phyloP scores from a whole-genome alignment of 306 rosid genomes.

The Cicer chorassanicum region DNA sequence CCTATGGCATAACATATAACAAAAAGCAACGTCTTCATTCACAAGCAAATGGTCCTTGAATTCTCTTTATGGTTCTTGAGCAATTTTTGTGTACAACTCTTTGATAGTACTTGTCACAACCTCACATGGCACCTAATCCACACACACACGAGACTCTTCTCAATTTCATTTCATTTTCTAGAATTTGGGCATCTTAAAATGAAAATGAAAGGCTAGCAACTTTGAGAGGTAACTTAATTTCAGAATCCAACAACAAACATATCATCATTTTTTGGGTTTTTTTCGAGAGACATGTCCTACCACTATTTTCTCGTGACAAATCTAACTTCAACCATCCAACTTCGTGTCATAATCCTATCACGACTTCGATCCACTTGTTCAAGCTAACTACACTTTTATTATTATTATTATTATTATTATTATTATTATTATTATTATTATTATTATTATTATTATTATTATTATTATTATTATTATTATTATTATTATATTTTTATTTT shows the following conservation, averaged over 20 bases:
- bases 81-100: slow-evolving; percentile 33
- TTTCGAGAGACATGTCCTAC: neutral
- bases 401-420: too few species aligned
- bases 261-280: neutral
- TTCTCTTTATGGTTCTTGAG: slow-evolving; percentile 38
- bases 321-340: slow-evolving; percentile 28
- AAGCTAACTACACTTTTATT: neutral
- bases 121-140: slow-evolving; percentile 56
- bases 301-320: slow-evolving; percentile 42
- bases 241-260: slow-evolving; percentile 35
- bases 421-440: too few species aligned
- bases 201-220: slow-evolving; percentile 29
- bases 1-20: slow-evolving; percentile 55
- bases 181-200: slow-evolving; percentile 13
- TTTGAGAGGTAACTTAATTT: slow-evolving; percentile 28
- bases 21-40: slow-evolving; percentile 56
- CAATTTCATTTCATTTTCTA: slow-evolving; percentile 47
- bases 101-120: slow-evolving; percentile 46
- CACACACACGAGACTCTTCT: slow-evolving; percentile 48
- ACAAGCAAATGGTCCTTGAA: slow-evolving; percentile 51
- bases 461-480: too few species aligned
- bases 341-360: neutral
- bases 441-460: too few species aligned
- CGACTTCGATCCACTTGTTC: neutral
- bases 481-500: too few species aligned